Evolutionary conservation across 148 eudicot genomes (phyloP).

Genomic region (Bassia scoparia): DNA sequence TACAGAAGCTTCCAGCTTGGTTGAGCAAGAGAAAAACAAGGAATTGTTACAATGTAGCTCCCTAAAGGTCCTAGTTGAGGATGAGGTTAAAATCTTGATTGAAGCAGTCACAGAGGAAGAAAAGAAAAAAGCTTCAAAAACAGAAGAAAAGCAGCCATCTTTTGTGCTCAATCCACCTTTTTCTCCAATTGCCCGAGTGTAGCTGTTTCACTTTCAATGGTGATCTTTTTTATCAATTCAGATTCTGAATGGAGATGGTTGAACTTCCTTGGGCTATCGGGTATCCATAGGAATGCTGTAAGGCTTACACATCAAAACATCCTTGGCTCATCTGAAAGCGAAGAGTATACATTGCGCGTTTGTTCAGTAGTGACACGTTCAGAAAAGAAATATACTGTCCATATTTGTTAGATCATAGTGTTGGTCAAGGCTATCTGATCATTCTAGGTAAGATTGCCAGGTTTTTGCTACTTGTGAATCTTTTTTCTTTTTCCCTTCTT

Average conservation of each 20-base stretch:
- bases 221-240: neutral
- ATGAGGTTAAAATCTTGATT: constrained; percentile 56
- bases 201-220: constrained; percentile 3
- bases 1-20: constrained; percentile 49
- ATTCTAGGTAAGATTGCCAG: constrained; percentile 7
- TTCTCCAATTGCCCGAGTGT: constrained; percentile 90
- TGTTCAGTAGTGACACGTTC: neutral
- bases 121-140: constrained; percentile 35
- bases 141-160: constrained; percentile 43
- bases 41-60: constrained; percentile 50
- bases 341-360: neutral
- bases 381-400: constrained; percentile 27
- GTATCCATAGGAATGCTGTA: neutral
- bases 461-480: constrained; percentile 9
- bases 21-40: constrained; percentile 45
- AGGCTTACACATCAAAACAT: neutral
- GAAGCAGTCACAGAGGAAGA: constrained; percentile 61
- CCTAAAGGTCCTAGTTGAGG: constrained; percentile 50
- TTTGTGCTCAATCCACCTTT: constrained; percentile 80
- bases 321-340: constrained; percentile 4
- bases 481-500: neutral
- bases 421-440: constrained; percentile 8
- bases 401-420: constrained; percentile 28
- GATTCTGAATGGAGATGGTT: neutral
- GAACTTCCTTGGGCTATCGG: neutral